Evolutionary conservation across 805 yeast genomes (phyloP).

Genomic region (Cyberlindnera nakhonratchasimensis): DNA sequence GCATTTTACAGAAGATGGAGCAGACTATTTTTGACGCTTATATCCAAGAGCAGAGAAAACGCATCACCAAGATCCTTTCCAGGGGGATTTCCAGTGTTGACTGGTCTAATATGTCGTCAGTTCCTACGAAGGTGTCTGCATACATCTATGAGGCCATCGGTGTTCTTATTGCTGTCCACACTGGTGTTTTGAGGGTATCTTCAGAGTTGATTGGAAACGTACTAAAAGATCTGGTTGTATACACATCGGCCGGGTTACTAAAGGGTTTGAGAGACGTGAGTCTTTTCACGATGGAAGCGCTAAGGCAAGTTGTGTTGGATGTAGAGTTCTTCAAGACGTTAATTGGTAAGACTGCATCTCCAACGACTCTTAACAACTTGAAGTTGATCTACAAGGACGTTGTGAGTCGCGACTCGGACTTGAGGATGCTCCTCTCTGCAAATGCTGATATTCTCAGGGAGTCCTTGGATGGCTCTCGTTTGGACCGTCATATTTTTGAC

Average conservation of each 20-base stretch:
- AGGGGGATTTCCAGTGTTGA: slow-evolving; percentile 39
- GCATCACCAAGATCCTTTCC: slow-evolving; percentile 36
- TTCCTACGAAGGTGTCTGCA: slow-evolving; percentile 39
- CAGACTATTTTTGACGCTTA: slow-evolving; percentile 51
- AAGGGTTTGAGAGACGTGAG: slow-evolving; percentile 42
- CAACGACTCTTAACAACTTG: slow-evolving; percentile 17
- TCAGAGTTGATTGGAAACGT: slow-evolving; percentile 43
- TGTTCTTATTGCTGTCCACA: slow-evolving; percentile 48
- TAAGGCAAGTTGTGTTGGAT: slow-evolving; percentile 51
- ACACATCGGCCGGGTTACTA: slow-evolving; percentile 34
- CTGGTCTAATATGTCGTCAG: slow-evolving; percentile 38
- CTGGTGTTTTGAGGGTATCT: slow-evolving; percentile 47
- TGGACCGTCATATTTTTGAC: slow-evolving; percentile 25
- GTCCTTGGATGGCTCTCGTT: slow-evolving; percentile 18
- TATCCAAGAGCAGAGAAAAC: slow-evolving; percentile 44
- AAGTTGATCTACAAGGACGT: slow-evolving; percentile 24
- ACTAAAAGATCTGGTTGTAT: slow-evolving; percentile 43
- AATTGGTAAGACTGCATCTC: slow-evolving; percentile 22
- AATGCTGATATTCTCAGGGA: slow-evolving; percentile 19
- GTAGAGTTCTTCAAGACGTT: slow-evolving; percentile 45
- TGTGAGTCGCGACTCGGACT: slow-evolving; percentile 11
- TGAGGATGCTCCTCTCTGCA: slow-evolving; percentile 4
- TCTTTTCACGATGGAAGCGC: slow-evolving; percentile 42
- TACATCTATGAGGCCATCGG: slow-evolving; percentile 49
- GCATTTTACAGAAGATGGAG: slow-evolving; percentile 46